Conservation (phyloP, 2,329 filamentous ascomycete genomes). For the Daldinia eschscholtzii region DNA sequence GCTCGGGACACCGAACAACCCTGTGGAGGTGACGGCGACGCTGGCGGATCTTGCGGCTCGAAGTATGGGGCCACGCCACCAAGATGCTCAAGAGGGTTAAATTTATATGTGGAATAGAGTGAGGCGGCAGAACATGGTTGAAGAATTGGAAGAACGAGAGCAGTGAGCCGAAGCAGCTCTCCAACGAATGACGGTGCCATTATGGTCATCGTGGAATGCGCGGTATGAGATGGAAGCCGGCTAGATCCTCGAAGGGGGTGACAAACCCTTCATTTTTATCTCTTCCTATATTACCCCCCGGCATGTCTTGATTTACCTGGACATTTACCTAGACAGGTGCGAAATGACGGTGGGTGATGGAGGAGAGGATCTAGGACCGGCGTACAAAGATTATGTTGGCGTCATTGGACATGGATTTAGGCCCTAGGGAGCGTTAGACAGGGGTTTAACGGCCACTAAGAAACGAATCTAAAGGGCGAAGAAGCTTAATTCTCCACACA, state of each 20-base stretch:
- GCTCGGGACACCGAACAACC: slow-evolving; percentile 65
- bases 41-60: slow-evolving; percentile 63
- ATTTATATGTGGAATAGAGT: slow-evolving; percentile 62
- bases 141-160: slow-evolving; percentile 23
- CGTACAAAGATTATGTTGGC: slow-evolving; percentile 17
- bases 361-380: slow-evolving; percentile 16
- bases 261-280: slow-evolving; percentile 3
- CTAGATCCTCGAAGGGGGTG: neutral
- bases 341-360: slow-evolving; percentile 1
- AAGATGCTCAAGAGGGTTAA: slow-evolving; percentile 67
- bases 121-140: slow-evolving; percentile 33
- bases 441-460: slow-evolving; percentile 16
- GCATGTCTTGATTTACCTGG: neutral
- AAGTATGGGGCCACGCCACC: slow-evolving; percentile 70
- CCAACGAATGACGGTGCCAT: slow-evolving; percentile 37
- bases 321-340: neutral
- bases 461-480: slow-evolving; percentile 18
- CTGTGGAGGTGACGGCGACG: slow-evolving; percentile 59
- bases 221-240: neutral
- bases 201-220: slow-evolving; percentile 13
- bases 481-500: slow-evolving; percentile 22
- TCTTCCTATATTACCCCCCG: neutral
- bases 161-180: slow-evolving; percentile 31
- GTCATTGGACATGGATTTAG: slow-evolving; percentile 36
- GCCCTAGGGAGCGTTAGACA: neutral